Evolutionary conservation across 352 stramenopile genomes (phyloP).

Genomic region (Globisporangium middletonii): DNA sequence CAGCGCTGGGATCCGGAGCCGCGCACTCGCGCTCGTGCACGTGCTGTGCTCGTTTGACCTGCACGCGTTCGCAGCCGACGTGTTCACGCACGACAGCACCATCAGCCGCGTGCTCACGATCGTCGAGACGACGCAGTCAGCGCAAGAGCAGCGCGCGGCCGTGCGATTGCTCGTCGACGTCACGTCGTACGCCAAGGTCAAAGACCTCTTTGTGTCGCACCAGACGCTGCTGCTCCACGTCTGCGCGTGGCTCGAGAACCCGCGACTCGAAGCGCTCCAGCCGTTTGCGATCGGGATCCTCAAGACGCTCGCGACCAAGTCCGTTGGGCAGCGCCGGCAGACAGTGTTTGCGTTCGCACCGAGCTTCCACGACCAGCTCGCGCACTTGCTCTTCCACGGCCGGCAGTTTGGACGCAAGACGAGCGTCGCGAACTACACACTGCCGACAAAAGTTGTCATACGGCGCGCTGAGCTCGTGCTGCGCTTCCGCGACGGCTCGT

Average conservation of each 20-base stretch:
- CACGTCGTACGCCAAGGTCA: conserved; percentile 13
- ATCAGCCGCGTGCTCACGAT: conserved; percentile 24
- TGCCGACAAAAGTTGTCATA: neutral
- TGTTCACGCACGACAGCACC: conserved; percentile 17
- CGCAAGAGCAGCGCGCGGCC: conserved; percentile 18
- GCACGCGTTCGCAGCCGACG: conserved; percentile 12
- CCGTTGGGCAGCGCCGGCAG: conserved; percentile 1
- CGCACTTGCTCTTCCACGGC: conserved; percentile 23
- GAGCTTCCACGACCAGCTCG: conserved; percentile 27
- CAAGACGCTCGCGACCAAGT: conserved; percentile 16
- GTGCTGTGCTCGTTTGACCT: conserved; percentile 26
- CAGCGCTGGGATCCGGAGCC: conserved; percentile 14
- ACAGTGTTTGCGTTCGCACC: conserved; percentile 18
- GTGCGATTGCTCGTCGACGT: conserved; percentile 19
- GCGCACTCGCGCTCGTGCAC: conserved; percentile 18
- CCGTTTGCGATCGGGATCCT: conserved; percentile 12
- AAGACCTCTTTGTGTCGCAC: conserved; percentile 13
- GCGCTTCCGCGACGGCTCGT: neutral
- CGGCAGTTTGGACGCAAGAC: conserved; percentile 10
- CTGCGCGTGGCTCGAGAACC: conserved; percentile 14
- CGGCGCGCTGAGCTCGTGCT: neutral
- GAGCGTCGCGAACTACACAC: conserved; percentile 6
- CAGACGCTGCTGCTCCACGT: conserved; percentile 9
- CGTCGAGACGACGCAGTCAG: conserved; percentile 18
- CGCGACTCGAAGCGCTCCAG: conserved; percentile 7